Conservation (phyloP, 2,329 filamentous ascomycete genomes). For the Pseudogymnoascus sp. region DNA sequence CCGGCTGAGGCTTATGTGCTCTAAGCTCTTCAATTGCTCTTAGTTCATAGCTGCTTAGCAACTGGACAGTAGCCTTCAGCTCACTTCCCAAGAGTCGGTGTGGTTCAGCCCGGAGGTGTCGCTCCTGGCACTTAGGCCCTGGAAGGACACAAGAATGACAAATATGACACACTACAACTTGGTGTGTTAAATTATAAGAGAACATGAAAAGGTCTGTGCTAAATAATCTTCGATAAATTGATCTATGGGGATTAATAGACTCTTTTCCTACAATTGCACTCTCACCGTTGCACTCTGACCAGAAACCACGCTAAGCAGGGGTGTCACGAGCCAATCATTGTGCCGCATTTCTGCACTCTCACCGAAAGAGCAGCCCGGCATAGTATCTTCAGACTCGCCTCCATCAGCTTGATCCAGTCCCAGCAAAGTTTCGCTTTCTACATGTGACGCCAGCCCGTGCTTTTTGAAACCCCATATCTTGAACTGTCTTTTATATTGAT, state of each 20-base stretch:
- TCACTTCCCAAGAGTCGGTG: slow-evolving; percentile 6
- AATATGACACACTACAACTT: slow-evolving; percentile 1
- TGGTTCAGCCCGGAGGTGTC: slow-evolving; percentile 5
- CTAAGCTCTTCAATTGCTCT: slow-evolving; percentile 6
- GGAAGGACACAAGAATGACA: slow-evolving; percentile 10
- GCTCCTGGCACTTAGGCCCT: not conserved
- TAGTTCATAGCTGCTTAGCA: slow-evolving; percentile 4
- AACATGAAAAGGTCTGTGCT: not conserved
- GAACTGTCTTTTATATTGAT: not conserved
- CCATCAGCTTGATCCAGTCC: too few species aligned
- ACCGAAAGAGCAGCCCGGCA: not conserved
- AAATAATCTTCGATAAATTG: not conserved
- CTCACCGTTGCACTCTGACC: not conserved
- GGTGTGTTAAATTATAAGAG: slow-evolving; percentile 8
- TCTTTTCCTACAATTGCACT: not conserved
- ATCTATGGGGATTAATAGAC: not conserved
- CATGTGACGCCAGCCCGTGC: too few species aligned
- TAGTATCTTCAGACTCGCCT: too few species aligned
- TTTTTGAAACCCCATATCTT: not conserved
- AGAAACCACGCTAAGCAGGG: not conserved
- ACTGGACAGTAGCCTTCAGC: slow-evolving; percentile 3
- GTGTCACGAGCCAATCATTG: not conserved
- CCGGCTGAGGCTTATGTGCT: not conserved
- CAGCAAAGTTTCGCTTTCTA: too few species aligned
- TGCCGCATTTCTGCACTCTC: not conserved